Evolutionary conservation across 108 stramenopile species (phyloP).

Genomic region (Asterionellopsis glacialis): DNA sequence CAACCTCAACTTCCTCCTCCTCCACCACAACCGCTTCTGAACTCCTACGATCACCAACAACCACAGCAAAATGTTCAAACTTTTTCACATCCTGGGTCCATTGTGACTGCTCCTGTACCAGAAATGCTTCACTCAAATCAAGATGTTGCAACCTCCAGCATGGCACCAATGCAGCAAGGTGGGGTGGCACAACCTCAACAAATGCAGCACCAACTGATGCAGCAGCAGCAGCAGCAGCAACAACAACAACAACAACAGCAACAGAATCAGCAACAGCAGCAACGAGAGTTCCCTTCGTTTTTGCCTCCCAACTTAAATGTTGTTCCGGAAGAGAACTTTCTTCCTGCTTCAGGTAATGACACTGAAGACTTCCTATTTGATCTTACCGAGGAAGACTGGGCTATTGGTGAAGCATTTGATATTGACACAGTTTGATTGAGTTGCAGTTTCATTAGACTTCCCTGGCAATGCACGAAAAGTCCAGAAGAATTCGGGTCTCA

Average conservation of each 20-base stretch:
- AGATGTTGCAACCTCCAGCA: background rate
- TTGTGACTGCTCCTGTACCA: background rate
- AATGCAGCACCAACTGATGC: background rate
- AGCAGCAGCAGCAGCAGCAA: constrained; percentile 7
- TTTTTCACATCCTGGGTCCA: too few species aligned
- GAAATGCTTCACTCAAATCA: constrained; percentile 3
- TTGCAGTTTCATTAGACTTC: too few species aligned
- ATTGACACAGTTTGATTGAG: constrained; percentile 23
- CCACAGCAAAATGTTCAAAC: too few species aligned
- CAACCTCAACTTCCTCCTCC: background rate
- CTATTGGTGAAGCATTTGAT: constrained; percentile 57
- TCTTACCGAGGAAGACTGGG: constrained; percentile 56
- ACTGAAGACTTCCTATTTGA: constrained; percentile 43
- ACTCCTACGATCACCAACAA: too few species aligned
- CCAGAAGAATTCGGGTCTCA: too few species aligned
- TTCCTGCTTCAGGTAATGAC: background rate
- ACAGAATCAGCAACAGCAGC: background rate
- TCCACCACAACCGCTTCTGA: too few species aligned
- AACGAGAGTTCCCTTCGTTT: constrained; percentile 19
- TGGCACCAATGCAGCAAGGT: background rate
- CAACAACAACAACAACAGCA: constrained; percentile 1
- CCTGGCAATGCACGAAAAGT: too few species aligned
- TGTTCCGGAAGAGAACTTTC: constrained; percentile 49
- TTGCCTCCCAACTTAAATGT: constrained; percentile 33
- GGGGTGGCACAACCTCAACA: constrained; percentile 3